Percentiles rank a stretch among this genome's conserved stretches.
These are phyloP conservation scores for Claviceps paspali DNA, from an alignment of 2,329 filamentous ascomycete species.

Conservation along the genomic window DNA sequence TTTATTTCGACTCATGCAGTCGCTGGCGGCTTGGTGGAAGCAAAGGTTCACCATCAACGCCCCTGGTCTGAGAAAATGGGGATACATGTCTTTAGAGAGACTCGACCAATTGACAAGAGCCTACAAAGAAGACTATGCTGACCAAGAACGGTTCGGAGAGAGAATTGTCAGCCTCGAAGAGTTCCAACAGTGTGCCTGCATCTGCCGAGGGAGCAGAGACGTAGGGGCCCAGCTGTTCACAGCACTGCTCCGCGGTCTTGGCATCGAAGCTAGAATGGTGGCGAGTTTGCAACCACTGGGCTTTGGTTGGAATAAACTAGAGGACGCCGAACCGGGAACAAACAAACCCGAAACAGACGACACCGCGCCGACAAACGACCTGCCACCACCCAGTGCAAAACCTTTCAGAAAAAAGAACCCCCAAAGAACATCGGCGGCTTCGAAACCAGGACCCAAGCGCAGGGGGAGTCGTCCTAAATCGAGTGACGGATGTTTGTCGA, in stretches of 20 bases:
- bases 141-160: constrained; percentile 60
- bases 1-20: constrained; percentile 58
- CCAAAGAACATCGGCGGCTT: constrained; percentile 1
- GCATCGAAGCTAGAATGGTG: constrained; percentile 70
- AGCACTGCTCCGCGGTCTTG: constrained; percentile 63
- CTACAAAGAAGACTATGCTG: constrained; percentile 46
- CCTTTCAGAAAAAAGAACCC: constrained; percentile 4
- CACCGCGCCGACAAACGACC: neutral
- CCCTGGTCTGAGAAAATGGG: constrained; percentile 73
- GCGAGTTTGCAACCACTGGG: constrained; percentile 74
- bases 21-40: constrained; percentile 76
- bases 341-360: constrained; percentile 3
- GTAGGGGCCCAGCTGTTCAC: constrained; percentile 83
- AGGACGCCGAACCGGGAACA: constrained; percentile 52
- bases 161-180: constrained; percentile 48
- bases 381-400: constrained; percentile 4
- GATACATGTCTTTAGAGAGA: constrained; percentile 66
- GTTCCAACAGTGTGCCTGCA: constrained; percentile 53
- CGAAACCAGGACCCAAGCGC: neutral
- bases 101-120: constrained; percentile 60
- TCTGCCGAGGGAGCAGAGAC: constrained; percentile 70
- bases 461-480: neutral
- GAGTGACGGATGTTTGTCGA: neutral
- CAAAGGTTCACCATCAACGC: constrained; percentile 63
- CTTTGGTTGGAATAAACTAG: constrained; percentile 78